Base-by-base conservation (phyloP, 78 protist genomes). In the Chrysochromulina tobinii region DNA sequence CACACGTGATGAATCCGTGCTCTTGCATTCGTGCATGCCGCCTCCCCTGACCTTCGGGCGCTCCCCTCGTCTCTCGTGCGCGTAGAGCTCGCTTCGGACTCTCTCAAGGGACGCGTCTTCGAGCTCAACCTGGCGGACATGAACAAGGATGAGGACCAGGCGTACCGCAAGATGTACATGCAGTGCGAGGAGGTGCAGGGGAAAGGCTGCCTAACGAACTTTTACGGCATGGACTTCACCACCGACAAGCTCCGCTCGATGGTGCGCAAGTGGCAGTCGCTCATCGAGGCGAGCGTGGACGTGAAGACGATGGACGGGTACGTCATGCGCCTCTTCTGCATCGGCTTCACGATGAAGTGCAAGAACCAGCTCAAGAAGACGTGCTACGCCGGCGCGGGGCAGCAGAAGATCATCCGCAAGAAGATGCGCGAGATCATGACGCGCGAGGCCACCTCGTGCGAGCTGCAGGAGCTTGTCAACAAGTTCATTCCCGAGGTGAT, bases 211-310 rank as follows among this genome's bases (percentile, higher is more conserved):
- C 95, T 98, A 54, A 96, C 99, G 91, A 96, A 97, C 97, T 99
- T 99, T 97, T 96, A 98, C 98, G 99, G 99, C 81, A 95, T 99
- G 97, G 91, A 84, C 89, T 61, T 99, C 94, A 99, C 99, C 97
- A 95, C 99, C 9, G 99, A 99, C 95, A 98, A 98, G 98, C 94
- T 98, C 77, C 94, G 95, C 64, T 90, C 96, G 75, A 93, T 98
- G 68, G 94, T 97, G 94, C 94, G 93, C 93, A 99, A 99, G 98
- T 98, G 99, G 99, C 96, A 96, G 86, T 92, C 99, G 55, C 96
- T 98, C 88, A 97, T 99, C 93, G 99, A 98, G 97, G 96, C 96
- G 77, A 92, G 79, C 81, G 96, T 89, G 14, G 98, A 97, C 77
- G 98, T 97, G 83, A 96, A 94, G 95, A 98, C 99, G 84, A 81